These are phyloP conservation scores for Hygrophoropsis aurantiaca DNA, from an alignment of 768 basidiomycete genomes.

Conservation along the genomic window DNA sequence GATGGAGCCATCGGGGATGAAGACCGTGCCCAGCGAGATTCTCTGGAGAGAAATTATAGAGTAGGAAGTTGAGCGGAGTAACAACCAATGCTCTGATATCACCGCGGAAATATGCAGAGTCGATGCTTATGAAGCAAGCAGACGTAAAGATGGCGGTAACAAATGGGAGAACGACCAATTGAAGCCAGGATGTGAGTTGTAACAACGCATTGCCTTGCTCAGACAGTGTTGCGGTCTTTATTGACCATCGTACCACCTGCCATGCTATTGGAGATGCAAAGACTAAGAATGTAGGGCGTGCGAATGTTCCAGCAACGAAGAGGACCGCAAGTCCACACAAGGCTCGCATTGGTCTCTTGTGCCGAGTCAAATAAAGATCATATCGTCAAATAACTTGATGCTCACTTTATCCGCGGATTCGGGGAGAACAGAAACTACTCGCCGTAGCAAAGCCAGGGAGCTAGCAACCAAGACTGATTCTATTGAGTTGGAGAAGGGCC, in stretches of 20 bases:
- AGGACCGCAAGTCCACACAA: slow-evolving; percentile 25
- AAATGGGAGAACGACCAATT: slow-evolving; percentile 18
- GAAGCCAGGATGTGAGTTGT: background rate
- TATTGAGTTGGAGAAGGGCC: slow-evolving; percentile 40
- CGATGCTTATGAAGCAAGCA: slow-evolving; percentile 21
- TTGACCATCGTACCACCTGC: slow-evolving; percentile 18
- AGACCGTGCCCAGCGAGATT: slow-evolving; percentile 40
- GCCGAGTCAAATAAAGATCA: no score
- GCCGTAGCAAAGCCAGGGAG: slow-evolving; percentile 24
- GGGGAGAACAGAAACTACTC: background rate
- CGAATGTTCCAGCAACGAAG: slow-evolving; percentile 31
- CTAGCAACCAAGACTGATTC: slow-evolving; percentile 32
- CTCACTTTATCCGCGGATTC: background rate
- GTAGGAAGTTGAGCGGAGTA: slow-evolving; percentile 38
- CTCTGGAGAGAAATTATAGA: slow-evolving; percentile 34
- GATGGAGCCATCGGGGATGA: slow-evolving; percentile 41
- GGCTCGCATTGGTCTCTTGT: background rate
- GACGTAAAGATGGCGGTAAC: slow-evolving; percentile 16
- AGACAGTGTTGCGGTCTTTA: background rate
- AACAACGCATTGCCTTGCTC: background rate
- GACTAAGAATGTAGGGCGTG: slow-evolving; percentile 35
- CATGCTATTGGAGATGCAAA: slow-evolving; percentile 32
- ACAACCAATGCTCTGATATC: slow-evolving; percentile 19
- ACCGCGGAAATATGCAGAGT: slow-evolving; percentile 34
- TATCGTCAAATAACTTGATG: no score